A percentile compares a stretch with the other conserved stretches of the same genome.
phyloP scores from a whole-genome alignment of 164 flowering plant genomes.

The Macadamia tetraphylla region DNA sequence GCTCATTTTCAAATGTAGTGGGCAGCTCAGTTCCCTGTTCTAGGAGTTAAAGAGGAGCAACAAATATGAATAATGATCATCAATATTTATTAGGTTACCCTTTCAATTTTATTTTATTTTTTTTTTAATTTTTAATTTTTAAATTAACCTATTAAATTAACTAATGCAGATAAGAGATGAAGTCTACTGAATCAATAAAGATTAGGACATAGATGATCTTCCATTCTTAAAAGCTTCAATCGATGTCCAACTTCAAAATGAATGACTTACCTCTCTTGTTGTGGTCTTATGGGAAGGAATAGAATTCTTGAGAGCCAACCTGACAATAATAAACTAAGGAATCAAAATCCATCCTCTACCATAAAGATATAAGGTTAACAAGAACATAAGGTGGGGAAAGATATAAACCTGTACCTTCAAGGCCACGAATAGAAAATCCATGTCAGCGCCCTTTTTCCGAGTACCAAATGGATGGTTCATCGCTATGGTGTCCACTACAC shows the following conservation, averaged over 20 bases:
- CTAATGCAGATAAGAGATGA: too few species aligned
- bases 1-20: too few species aligned
- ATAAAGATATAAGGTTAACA: background rate
- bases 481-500: conserved; percentile 69
- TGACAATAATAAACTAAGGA: conserved; percentile 21
- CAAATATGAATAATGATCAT: too few species aligned
- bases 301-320: conserved; percentile 87
- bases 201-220: too few species aligned
- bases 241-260: background rate
- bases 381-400: background rate
- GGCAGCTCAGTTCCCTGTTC: too few species aligned
- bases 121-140: too few species aligned
- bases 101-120: too few species aligned
- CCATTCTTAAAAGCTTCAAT: too few species aligned
- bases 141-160: too few species aligned
- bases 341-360: background rate
- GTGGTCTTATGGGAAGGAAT: conserved; percentile 95
- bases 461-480: conserved; percentile 99
- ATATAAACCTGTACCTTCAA: conserved; percentile 45
- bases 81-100: too few species aligned
- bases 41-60: too few species aligned
- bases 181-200: too few species aligned
- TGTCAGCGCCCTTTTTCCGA: conserved; percentile 84
- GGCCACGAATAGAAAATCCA: conserved; percentile 72
- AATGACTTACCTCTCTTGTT: conserved; percentile 85